These are phyloP conservation scores for Backusella westeae DNA, from an alignment of 192 early-diverging fungal genomes.

Conservation along the genomic window DNA sequence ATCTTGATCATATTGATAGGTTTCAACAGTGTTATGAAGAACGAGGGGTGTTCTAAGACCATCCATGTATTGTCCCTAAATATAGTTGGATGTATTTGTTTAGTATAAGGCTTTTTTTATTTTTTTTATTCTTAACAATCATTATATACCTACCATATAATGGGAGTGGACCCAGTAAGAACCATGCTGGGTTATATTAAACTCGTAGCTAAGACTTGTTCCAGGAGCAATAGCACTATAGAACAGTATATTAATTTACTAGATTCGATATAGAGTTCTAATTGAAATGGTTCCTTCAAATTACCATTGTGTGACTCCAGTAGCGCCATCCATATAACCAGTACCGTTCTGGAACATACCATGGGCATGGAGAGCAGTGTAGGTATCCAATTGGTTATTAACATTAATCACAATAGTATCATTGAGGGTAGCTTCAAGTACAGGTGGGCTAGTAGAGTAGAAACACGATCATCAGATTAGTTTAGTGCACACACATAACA, in stretches of 20 bases:
- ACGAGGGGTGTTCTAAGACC: constrained; percentile 37
- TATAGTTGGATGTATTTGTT: not conserved
- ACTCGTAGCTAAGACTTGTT: constrained; percentile 69
- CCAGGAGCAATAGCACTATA: constrained; percentile 65
- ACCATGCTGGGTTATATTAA: constrained; percentile 61
- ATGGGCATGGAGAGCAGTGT: constrained; percentile 50
- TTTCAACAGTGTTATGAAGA: constrained; percentile 38
- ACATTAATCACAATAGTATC: constrained; percentile 50
- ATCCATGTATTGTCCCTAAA: constrained; percentile 38
- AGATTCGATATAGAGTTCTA: not conserved
- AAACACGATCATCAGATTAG: not conserved
- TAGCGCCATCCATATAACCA: constrained; percentile 46
- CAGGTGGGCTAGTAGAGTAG: constrained; percentile 38
- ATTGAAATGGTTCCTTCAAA: not conserved
- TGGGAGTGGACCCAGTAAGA: constrained; percentile 54
- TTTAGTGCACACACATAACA: too few species aligned
- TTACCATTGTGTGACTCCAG: constrained; percentile 58
- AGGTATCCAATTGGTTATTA: constrained; percentile 31
- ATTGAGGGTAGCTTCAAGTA: constrained; percentile 42
- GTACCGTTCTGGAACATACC: constrained; percentile 53
- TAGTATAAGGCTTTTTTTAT: not conserved
- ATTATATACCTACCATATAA: constrained; percentile 30
- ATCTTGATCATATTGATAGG: constrained; percentile 70
- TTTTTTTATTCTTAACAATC: not conserved
- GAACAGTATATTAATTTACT: not conserved